These are phyloP conservation scores for Jamesozyma spencerorum DNA, from an alignment of 805 yeast species.

Conservation along the genomic window DNA sequence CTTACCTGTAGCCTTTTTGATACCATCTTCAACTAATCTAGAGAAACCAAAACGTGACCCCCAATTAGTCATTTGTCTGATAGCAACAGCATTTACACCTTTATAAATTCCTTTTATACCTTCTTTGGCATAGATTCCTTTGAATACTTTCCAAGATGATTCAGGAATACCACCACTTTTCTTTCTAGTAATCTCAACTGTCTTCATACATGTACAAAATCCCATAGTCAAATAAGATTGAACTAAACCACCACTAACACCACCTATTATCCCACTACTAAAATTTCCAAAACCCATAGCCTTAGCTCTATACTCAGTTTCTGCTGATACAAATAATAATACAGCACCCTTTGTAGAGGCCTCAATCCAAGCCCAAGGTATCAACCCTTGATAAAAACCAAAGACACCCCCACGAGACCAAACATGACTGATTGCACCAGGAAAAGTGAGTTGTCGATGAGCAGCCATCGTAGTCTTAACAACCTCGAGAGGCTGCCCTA, in stretches of 20 bases:
- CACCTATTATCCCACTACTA: constrained; percentile 87
- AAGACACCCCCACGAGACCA: constrained; percentile 89
- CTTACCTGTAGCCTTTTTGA: constrained; percentile 57
- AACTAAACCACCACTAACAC: constrained; percentile 91
- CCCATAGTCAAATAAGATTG: constrained; percentile 97
- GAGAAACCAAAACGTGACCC: constrained; percentile 94
- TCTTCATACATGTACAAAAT: constrained; percentile 97
- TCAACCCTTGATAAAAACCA: constrained; percentile 94
- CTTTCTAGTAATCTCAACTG: constrained; percentile 90
- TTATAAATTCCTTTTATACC: constrained; percentile 93
- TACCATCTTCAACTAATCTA: constrained; percentile 80
- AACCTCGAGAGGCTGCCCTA: constrained; percentile 96
- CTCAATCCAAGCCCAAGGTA: constrained; percentile 99
- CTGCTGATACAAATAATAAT: constrained; percentile 81
- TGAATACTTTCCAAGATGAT: constrained; percentile 77
- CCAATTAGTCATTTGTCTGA: constrained; percentile 98
- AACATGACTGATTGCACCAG: constrained; percentile 61
- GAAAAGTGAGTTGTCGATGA: constrained; percentile 61
- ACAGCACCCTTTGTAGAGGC: constrained; percentile 99
- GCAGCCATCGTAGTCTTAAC: constrained; percentile 98
- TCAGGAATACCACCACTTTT: constrained; percentile 62
- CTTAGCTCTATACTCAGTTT: constrained; percentile 73
- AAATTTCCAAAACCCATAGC: constrained; percentile 60
- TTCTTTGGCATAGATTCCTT: constrained; percentile 72
- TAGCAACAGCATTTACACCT: constrained; percentile 98